Evolutionary conservation across 768 basidiomycete species (phyloP).

Genomic region (Austroboletus eburneus): DNA sequence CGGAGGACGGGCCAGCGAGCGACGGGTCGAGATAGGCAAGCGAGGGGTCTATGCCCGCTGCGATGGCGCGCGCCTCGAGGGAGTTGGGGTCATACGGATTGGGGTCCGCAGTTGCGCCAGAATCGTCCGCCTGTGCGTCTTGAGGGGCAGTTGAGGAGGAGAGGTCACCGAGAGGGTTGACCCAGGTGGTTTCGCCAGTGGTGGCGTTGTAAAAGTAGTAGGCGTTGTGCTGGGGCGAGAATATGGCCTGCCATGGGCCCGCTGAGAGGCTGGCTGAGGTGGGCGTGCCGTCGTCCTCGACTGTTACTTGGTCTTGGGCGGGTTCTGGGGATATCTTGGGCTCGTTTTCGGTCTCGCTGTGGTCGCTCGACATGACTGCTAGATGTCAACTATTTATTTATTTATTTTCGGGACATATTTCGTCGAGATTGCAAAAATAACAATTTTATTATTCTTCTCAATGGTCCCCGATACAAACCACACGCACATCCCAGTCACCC

Average conservation of each 20-base stretch:
- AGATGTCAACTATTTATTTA: neutral
- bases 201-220: slow-evolving; percentile 82
- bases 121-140: slow-evolving; percentile 20
- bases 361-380: slow-evolving; percentile 13
- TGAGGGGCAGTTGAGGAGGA: slow-evolving; percentile 20
- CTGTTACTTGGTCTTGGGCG: too few species aligned
- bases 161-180: slow-evolving; percentile 59
- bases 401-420: too few species aligned
- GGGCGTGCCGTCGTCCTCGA: too few species aligned
- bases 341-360: too few species aligned
- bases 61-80: slow-evolving; percentile 65
- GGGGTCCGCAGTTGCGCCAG: slow-evolving; percentile 10
- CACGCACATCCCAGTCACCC: slow-evolving; percentile 9
- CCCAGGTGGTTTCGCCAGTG: slow-evolving; percentile 82
- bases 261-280: slow-evolving; percentile 17
- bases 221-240: slow-evolving; percentile 68
- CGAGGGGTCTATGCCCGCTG: slow-evolving; percentile 79
- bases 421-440: slow-evolving; percentile 1
- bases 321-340: too few species aligned
- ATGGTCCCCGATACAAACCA: slow-evolving; percentile 2
- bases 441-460: slow-evolving; percentile 1
- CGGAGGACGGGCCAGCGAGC: slow-evolving; percentile 38
- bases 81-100: slow-evolving; percentile 37
- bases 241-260: slow-evolving; percentile 75
- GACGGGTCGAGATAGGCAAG: slow-evolving; percentile 79